Conservation (phyloP, 805 yeast genomes). For the Cyberlindnera petersonii region DNA sequence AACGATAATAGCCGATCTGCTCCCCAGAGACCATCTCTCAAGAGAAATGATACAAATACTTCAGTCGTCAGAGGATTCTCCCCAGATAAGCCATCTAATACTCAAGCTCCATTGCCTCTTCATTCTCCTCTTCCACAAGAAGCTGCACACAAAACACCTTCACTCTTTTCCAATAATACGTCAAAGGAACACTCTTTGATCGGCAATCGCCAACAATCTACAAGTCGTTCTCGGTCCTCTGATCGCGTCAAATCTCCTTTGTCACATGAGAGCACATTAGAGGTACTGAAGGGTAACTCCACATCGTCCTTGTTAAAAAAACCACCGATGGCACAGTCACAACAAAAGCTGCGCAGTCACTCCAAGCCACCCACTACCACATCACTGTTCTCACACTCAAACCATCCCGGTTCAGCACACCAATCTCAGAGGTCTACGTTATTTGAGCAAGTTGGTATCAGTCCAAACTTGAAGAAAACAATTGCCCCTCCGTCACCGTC, state of each 20-base stretch:
- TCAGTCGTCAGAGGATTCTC: slow-evolving; percentile 29
- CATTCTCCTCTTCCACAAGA: not conserved
- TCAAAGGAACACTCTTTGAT: too few relatives aligned
- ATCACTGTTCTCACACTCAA: slow-evolving; percentile 8
- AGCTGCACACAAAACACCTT: slow-evolving; percentile 6
- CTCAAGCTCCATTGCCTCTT: not conserved
- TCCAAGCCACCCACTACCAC: slow-evolving; percentile 4
- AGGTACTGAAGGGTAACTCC: slow-evolving; percentile 7
- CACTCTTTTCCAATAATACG: too few relatives aligned
- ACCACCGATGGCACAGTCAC: not conserved
- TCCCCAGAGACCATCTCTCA: slow-evolving; percentile 13
- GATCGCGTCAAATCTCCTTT: slow-evolving; percentile 26
- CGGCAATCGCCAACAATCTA: slow-evolving; percentile 4
- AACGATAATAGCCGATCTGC: not conserved
- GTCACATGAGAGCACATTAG: slow-evolving; percentile 21
- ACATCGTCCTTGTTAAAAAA: slow-evolving; percentile 9
- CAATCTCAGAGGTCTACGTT: slow-evolving; percentile 7
- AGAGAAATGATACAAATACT: slow-evolving; percentile 27
- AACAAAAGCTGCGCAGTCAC: too few relatives aligned
- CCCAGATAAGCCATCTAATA: slow-evolving; percentile 14
- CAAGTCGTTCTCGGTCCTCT: slow-evolving; percentile 4
- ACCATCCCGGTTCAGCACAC: not conserved
- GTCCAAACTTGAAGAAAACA: slow-evolving; percentile 21
- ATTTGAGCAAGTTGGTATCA: slow-evolving; percentile 26
- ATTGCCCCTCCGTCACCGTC: slow-evolving; percentile 3